Evolutionary conservation across 2,329 filamentous ascomycete genomes (phyloP).

Genomic region (Chaetomiaceae sp.): DNA sequence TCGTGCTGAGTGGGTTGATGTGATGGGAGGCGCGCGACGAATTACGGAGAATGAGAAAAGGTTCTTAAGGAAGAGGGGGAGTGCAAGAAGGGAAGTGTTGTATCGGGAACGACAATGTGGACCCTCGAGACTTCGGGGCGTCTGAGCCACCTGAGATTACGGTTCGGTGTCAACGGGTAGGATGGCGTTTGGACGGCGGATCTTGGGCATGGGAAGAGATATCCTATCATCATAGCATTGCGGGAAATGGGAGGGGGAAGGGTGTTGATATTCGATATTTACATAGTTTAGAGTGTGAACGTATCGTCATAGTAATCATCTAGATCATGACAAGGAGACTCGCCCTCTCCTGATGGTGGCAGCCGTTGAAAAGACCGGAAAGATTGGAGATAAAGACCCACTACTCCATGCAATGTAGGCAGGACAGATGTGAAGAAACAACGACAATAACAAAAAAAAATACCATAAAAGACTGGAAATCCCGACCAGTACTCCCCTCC

Average conservation of each 20-base stretch:
- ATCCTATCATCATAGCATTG: conserved; percentile 10
- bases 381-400: background rate
- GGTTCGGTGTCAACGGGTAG: too few relatives aligned
- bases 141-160: too few relatives aligned
- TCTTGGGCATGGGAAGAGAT: background rate
- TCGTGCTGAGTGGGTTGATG: conserved; percentile 84
- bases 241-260: background rate
- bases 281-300: background rate
- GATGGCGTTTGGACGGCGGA: background rate
- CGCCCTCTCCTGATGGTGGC: background rate
- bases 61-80: too few relatives aligned
- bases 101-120: too few relatives aligned
- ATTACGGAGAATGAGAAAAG: too few relatives aligned
- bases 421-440: background rate
- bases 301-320: background rate
- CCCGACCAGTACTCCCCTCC: too few relatives aligned
- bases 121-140: too few relatives aligned
- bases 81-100: too few relatives aligned
- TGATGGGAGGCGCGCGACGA: conserved; percentile 25
- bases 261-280: background rate
- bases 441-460: background rate
- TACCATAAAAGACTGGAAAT: too few relatives aligned
- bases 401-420: background rate
- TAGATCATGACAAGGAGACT: background rate
- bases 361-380: background rate